Conservation (phyloP, 2,329 filamentous ascomycete species). For the Penicillium glabrum region DNA sequence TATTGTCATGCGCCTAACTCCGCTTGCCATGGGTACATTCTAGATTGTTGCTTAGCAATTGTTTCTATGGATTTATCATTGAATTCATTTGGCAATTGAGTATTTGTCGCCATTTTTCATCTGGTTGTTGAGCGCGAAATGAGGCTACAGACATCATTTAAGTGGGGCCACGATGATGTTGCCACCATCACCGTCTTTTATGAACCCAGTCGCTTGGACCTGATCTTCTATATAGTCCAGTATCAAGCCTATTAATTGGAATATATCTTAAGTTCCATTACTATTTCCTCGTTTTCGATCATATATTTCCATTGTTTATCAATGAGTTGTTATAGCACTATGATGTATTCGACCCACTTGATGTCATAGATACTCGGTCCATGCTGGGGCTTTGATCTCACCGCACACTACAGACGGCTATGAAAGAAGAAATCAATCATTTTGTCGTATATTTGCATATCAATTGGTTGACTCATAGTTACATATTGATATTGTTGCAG, state of each 20-base stretch:
- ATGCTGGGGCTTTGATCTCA: not conserved
- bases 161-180: not conserved
- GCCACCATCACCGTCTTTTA: not conserved
- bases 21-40: not conserved
- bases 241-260: not conserved
- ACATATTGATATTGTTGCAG: not conserved
- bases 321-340: not conserved
- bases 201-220: not conserved
- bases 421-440: not conserved
- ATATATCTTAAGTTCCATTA: not conserved
- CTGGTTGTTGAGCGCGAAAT: not conserved
- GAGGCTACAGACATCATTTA: not conserved
- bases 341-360: slow-evolving; percentile 17
- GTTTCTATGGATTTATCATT: not conserved
- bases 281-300: not conserved
- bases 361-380: slow-evolving; percentile 14
- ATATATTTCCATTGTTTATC: not conserved
- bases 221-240: not conserved
- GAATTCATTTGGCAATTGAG: not conserved
- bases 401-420: not conserved
- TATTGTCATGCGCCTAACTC: not conserved
- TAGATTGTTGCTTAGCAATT: not conserved
- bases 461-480: not conserved
- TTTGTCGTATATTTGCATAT: not conserved
- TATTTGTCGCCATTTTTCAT: not conserved